A percentile compares a stretch with the other conserved stretches of the same genome.
These are phyloP conservation scores for Pelargonium citronellum DNA, from an alignment of 441 rosid species.

Conservation along the genomic window DNA sequence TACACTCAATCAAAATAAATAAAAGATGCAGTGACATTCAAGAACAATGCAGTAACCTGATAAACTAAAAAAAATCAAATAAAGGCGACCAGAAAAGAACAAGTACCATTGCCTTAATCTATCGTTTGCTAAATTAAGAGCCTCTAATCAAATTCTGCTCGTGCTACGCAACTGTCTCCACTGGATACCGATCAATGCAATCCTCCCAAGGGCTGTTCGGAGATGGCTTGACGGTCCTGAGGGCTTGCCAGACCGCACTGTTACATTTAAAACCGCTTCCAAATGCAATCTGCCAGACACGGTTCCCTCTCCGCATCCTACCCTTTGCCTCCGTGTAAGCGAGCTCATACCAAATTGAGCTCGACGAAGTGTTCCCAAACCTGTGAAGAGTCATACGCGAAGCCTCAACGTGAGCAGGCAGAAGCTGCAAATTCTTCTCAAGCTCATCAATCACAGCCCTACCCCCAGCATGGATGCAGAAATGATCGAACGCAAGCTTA, in stretches of 20 bases:
- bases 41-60: neutral
- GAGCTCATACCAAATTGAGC: constrained; percentile 88
- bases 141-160: constrained; percentile 11
- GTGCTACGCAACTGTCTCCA: constrained; percentile 38
- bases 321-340: constrained; percentile 85
- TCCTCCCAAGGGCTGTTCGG: constrained; percentile 67
- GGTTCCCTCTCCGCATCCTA: constrained; percentile 62
- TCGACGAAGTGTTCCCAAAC: constrained; percentile 92
- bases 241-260: constrained; percentile 84
- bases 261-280: constrained; percentile 96
- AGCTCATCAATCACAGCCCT: constrained; percentile 90
- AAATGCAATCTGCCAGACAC: constrained; percentile 87
- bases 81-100: neutral
- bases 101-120: too few relatives aligned
- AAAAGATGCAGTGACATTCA: neutral
- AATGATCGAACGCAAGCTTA: constrained; percentile 79
- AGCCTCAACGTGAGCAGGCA: constrained; percentile 62
- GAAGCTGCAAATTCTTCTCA: constrained; percentile 81
- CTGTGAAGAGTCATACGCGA: constrained; percentile 90
- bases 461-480: constrained; percentile 93
- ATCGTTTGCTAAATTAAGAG: neutral
- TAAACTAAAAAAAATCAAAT: neutral
- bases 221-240: constrained; percentile 52
- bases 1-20: neutral
- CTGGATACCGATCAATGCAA: constrained; percentile 75